Base-by-base conservation (phyloP, 1,284 basidiomycete genomes). In the Malassezia yamatoensis region DNA sequence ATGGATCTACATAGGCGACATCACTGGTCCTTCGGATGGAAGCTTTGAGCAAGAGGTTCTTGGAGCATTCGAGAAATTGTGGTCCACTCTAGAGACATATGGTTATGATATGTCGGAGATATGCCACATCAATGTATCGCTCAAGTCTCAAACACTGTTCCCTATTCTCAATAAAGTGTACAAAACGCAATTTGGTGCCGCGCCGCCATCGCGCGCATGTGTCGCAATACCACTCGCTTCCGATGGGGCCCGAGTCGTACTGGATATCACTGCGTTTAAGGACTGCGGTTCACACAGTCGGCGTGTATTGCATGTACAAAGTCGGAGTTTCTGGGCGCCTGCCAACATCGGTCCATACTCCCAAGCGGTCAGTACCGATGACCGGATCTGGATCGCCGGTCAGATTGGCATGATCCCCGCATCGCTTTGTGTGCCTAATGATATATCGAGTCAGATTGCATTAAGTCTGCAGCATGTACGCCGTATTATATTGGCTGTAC, bases 301-400 rank as follows among this genome's bases (percentile, higher is more conserved):
- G 3, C 82, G 82, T 51, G 79, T 86, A 0, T 78, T 98, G 35
- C 94, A 99, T 71, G 91, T 98, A 0, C 94, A 98, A 76, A 83
- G 89, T 13, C 75, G 93, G 51, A 93, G 89, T 72, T 96, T 96
- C 74, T 99, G 94, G 94, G 93, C 93, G 15, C 90, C 94, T 9
- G 93, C 94, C 2, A 98, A 96, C 74, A 98, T 99, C 53, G 94
- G 94, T 34, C 94, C 94, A 1, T 99, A 98, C 75, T 93, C 90
- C 0, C 94, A 99, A 76, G 86, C 88, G 7, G 82, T 96, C 51
- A 80, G 80, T 51, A 88, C 89, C 59, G 83, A 82, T 55, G 81
- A 85, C 51, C 82, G 83, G 3, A 78, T 90, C 9, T 89, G 87
- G 66, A 80, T 98, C 53, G 93, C 94, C 0, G 94, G 94, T 3